Evolutionary conservation across 495 filamentous ascomycete genomes (phyloP).

Genomic region (Annulohypoxylon stygium): DNA sequence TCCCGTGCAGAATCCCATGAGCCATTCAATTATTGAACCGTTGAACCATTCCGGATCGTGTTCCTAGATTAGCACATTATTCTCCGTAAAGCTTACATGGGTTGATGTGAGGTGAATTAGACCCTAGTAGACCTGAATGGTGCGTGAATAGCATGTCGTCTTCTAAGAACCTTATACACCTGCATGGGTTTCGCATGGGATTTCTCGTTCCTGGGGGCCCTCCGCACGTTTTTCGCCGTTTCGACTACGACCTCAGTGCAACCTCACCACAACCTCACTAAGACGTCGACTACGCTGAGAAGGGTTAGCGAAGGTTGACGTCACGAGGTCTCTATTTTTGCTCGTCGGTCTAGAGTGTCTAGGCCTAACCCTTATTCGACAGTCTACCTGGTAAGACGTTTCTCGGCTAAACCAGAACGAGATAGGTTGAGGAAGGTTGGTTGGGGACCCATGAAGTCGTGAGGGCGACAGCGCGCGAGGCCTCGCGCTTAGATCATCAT

Average conservation of each 20-base stretch:
- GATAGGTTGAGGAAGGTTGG: neutral
- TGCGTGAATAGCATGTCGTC: slow-evolving; percentile 24
- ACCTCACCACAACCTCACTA: neutral
- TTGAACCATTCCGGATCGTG: slow-evolving; percentile 30
- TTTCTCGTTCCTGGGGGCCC: slow-evolving; percentile 10
- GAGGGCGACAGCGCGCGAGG: slow-evolving; percentile 23
- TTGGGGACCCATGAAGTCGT: neutral
- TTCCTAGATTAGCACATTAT: slow-evolving; percentile 41
- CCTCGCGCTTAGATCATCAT: slow-evolving; percentile 43
- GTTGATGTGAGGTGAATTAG: neutral
- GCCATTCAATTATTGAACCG: no score
- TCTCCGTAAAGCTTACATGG: slow-evolving; percentile 29
- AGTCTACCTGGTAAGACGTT: neutral
- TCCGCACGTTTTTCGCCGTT: neutral
- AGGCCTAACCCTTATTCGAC: slow-evolving; percentile 2
- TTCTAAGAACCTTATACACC: slow-evolving; percentile 35
- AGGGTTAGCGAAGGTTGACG: slow-evolving; percentile 28
- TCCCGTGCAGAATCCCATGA: slow-evolving; percentile 2
- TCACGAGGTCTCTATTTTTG: slow-evolving; percentile 33
- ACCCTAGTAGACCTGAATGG: slow-evolving; percentile 34
- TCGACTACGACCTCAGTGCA: neutral
- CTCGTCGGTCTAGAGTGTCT: neutral
- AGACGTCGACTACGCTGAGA: neutral
- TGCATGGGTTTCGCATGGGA: neutral
- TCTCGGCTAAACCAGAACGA: slow-evolving; percentile 1